A percentile compares a stretch with the other conserved stretches of the same genome.
These are phyloP conservation scores for Haplographium delicatum DNA, from an alignment of 495 filamentous ascomycete species.

Conservation along the genomic window DNA sequence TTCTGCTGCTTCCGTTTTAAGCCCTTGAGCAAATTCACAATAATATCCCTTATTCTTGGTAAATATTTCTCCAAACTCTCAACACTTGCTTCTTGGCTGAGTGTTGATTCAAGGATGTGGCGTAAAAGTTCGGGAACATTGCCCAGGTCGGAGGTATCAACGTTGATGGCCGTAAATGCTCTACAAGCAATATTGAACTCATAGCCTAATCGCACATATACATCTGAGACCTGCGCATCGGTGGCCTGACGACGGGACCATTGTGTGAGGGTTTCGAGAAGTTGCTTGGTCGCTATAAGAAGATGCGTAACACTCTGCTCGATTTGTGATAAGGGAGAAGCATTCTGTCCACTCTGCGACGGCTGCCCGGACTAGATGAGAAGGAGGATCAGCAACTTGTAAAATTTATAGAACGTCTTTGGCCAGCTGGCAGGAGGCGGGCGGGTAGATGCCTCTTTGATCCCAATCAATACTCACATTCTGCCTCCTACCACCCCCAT, in stretches of 20 bases:
- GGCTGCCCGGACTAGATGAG: too few relatives aligned
- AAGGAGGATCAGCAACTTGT: constrained; percentile 19
- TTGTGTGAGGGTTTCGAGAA: constrained; percentile 92
- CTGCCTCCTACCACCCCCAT: constrained; percentile 38
- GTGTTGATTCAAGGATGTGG: constrained; percentile 86
- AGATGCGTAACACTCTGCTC: constrained; percentile 98
- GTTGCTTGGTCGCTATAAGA: constrained; percentile 93
- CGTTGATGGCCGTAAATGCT: constrained; percentile 91
- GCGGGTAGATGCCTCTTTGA: constrained; percentile 3
- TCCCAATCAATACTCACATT: constrained; percentile 40
- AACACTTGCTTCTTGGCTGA: constrained; percentile 92
- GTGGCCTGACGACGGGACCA: constrained; percentile 91
- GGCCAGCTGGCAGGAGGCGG: background rate
- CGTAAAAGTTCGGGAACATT: constrained; percentile 90
- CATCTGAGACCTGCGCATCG: constrained; percentile 92
- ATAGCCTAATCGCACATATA: constrained; percentile 94
- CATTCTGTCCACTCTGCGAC: constrained; percentile 37
- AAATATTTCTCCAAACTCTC: constrained; percentile 89
- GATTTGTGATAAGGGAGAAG: constrained; percentile 72
- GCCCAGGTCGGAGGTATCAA: constrained; percentile 88
- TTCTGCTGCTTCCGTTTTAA: constrained; percentile 94
- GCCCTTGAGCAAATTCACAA: constrained; percentile 93
- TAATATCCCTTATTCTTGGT: constrained; percentile 92
- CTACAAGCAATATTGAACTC: constrained; percentile 98
- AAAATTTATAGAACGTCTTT: background rate